Percentiles rank a stretch among this genome's conserved stretches.
phyloP scores from a whole-genome alignment of 805 yeast species.

The Debaryomyces maramus region DNA sequence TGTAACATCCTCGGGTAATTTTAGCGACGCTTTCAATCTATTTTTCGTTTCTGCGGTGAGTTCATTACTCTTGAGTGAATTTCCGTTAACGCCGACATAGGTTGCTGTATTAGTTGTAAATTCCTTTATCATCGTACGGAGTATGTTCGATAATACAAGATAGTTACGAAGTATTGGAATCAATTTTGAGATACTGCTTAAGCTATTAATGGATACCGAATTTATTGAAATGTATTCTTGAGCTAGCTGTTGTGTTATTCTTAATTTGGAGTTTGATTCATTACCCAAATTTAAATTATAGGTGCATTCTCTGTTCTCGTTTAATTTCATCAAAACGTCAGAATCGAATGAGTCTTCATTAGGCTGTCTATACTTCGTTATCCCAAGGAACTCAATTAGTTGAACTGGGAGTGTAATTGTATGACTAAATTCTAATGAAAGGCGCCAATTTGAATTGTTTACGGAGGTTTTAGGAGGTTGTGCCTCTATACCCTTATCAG shows the following conservation, averaged over 20 bases:
- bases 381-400: constrained; percentile 32
- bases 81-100: neutral
- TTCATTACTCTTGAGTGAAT: constrained; percentile 8
- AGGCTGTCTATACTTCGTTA: constrained; percentile 8
- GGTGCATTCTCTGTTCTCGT: constrained; percentile 10
- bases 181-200: constrained; percentile 24
- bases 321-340: constrained; percentile 10
- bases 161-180: constrained; percentile 34
- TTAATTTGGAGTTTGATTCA: constrained; percentile 2
- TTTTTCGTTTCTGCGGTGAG: constrained; percentile 23
- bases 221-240: constrained; percentile 21
- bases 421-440: constrained; percentile 25
- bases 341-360: neutral
- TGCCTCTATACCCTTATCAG: constrained; percentile 5
- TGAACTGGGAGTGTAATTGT: constrained; percentile 27
- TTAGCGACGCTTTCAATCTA: constrained; percentile 34
- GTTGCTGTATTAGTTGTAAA: neutral
- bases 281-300: neutral
- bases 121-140: constrained; percentile 4
- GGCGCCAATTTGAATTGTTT: constrained; percentile 21
- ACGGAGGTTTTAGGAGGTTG: constrained; percentile 2
- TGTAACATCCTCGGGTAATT: constrained; percentile 35
- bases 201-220: constrained; percentile 20
- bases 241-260: constrained; percentile 4
- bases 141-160: constrained; percentile 25